A percentile compares a stretch with the other conserved stretches of the same genome.
phyloP scores from a whole-genome alignment of 805 yeast genomes.

The Candida piceae region DNA sequence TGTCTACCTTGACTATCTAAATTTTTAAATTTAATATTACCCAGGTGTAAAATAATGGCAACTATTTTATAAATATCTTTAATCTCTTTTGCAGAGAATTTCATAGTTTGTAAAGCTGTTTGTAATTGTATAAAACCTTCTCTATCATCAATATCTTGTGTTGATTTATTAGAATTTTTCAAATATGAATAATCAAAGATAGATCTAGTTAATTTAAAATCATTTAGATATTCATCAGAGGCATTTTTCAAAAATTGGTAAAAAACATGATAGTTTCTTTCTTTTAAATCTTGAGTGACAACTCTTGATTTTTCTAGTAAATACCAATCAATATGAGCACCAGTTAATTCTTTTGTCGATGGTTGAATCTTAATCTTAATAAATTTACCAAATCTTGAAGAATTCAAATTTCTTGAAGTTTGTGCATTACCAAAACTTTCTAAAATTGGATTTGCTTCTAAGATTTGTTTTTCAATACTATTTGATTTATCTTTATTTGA shows the following conservation, averaged over 20 bases:
- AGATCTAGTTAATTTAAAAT: conserved; percentile 37
- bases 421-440: conserved; percentile 98
- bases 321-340: conserved; percentile 95
- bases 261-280: conserved; percentile 90
- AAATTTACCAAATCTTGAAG: conserved; percentile 95
- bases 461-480: conserved; percentile 74
- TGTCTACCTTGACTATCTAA: conserved; percentile 59
- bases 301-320: conserved; percentile 91
- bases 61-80: conserved; percentile 57
- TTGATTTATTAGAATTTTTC: conserved; percentile 45
- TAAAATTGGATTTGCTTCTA: conserved; percentile 91
- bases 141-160: conserved; percentile 74
- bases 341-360: conserved; percentile 58
- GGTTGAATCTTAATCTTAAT: conserved; percentile 74
- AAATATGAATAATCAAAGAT: conserved; percentile 53
- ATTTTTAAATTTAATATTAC: conserved; percentile 72
- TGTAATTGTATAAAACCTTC: conserved; percentile 59
- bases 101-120: conserved; percentile 69
- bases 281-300: conserved; percentile 64
- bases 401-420: conserved; percentile 87
- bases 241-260: conserved; percentile 79
- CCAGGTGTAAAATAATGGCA: conserved; percentile 77
- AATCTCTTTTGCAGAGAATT: conserved; percentile 52
- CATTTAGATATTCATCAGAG: conserved; percentile 41
- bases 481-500: conserved; percentile 23